Evolutionary conservation across 345 rosid species (phyloP).

Genomic region (Lumnitzera littorea): DNA sequence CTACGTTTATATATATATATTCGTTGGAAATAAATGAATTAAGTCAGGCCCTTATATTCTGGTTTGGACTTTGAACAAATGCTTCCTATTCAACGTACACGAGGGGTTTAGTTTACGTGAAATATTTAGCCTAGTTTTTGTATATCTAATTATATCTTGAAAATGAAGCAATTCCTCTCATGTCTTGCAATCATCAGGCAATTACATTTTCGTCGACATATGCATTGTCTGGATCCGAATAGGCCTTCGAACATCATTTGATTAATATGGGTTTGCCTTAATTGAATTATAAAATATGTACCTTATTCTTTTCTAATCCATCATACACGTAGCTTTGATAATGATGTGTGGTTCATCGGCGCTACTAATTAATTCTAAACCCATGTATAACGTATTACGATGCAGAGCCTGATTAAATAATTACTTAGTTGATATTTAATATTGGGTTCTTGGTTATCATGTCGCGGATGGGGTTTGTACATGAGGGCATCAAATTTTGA

Average conservation of each 20-base stretch:
- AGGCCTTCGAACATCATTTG: constrained; percentile 35
- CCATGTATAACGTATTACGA: not conserved
- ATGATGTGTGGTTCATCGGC: no score
- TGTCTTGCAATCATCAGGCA: constrained; percentile 35
- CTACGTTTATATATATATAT: not conserved
- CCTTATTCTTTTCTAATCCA: not conserved
- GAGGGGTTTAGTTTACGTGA: not conserved
- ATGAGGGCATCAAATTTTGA: no score
- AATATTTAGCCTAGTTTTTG: not conserved
- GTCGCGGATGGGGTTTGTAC: not conserved
- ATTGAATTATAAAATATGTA: not conserved
- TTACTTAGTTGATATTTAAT: not conserved
- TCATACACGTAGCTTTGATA: constrained; percentile 1
- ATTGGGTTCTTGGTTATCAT: not conserved
- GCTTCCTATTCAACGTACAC: constrained; percentile 51
- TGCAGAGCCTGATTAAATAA: not conserved
- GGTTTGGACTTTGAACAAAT: constrained; percentile 66
- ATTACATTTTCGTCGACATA: constrained; percentile 22
- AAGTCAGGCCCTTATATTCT: constrained; percentile 33
- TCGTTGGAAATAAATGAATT: not conserved
- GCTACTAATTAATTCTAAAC: not conserved
- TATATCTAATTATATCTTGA: constrained; percentile 12
- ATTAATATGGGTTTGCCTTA: not conserved
- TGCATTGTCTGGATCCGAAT: constrained; percentile 33
- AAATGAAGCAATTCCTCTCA: constrained; percentile 22